Conservation (phyloP, 2,329 filamentous ascomycete genomes). For the Colletotrichum salicis region DNA sequence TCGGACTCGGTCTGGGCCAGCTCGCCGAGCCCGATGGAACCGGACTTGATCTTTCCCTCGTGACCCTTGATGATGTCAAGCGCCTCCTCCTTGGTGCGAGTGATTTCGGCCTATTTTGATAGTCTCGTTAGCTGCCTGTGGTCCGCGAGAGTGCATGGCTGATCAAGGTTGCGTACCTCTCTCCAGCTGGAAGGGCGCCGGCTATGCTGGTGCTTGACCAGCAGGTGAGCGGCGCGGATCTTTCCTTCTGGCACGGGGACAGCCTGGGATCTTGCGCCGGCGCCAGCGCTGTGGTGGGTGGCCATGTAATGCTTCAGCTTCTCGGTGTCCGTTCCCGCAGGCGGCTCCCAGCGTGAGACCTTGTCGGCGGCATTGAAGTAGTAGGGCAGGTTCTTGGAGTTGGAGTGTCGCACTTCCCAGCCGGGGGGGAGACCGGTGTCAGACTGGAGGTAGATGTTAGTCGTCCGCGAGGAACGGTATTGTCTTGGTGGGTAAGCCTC, state of each 20-base stretch:
- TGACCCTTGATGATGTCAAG: constrained; percentile 79
- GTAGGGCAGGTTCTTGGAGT: constrained; percentile 98
- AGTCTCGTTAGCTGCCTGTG: neutral
- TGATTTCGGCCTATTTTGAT: constrained; percentile 74
- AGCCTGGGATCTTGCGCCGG: constrained; percentile 51
- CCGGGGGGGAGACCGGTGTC: constrained; percentile 84
- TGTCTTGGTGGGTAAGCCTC: constrained; percentile 16
- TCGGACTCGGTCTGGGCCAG: constrained; percentile 91
- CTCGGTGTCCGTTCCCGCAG: constrained; percentile 86
- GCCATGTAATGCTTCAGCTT: constrained; percentile 96
- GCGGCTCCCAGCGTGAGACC: constrained; percentile 95
- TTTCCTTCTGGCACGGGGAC: constrained; percentile 72
- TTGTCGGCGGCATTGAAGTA: constrained; percentile 93
- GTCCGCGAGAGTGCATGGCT: too few species aligned
- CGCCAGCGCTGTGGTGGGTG: constrained; percentile 77
- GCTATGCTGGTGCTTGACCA: constrained; percentile 93
- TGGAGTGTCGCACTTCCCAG: constrained; percentile 98
- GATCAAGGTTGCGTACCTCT: constrained; percentile 55
- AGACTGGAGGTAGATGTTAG: constrained; percentile 54
- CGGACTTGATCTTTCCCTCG: constrained; percentile 79
- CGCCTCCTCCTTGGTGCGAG: constrained; percentile 88
- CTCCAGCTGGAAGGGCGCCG: constrained; percentile 93
- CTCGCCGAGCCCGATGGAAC: constrained; percentile 78
- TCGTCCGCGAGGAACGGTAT: constrained; percentile 1
- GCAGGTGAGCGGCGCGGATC: constrained; percentile 91